Evolutionary conservation across 2,329 filamentous ascomycete genomes (phyloP).

Genomic region (Paracoccidioides brasiliensis): DNA sequence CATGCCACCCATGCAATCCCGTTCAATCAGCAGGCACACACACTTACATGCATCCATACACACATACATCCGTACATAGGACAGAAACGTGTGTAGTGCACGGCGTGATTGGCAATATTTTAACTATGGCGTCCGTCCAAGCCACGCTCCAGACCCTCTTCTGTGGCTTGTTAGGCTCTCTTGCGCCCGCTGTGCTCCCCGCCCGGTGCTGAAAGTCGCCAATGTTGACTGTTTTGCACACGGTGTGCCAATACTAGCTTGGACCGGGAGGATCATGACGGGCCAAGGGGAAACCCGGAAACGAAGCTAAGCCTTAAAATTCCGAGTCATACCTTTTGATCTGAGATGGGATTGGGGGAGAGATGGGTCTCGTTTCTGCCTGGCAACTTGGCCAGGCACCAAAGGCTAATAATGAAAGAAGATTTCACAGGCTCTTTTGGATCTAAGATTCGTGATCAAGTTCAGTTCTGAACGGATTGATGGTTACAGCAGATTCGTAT

Average conservation of each 20-base stretch:
- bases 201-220: neutral
- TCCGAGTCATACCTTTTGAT: neutral
- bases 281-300: neutral
- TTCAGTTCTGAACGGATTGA: no score
- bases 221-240: neutral
- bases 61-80: neutral
- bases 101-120: neutral
- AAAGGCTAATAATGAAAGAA: neutral
- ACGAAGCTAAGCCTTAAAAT: neutral
- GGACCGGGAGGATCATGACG: neutral
- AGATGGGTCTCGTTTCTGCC: neutral
- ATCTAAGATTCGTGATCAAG: no score
- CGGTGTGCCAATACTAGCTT: neutral
- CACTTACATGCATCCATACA: neutral
- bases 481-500: no score
- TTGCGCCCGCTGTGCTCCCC: neutral
- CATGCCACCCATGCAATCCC: neutral
- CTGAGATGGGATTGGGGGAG: neutral
- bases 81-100: neutral
- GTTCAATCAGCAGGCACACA: neutral
- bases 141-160: constrained; percentile 1
- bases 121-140: neutral
- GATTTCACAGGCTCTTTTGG: neutral
- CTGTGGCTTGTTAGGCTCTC: neutral
- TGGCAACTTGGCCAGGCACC: neutral